phyloP scores from a whole-genome alignment of 768 basidiomycete species.

The Aureoboletus auriporus region DNA sequence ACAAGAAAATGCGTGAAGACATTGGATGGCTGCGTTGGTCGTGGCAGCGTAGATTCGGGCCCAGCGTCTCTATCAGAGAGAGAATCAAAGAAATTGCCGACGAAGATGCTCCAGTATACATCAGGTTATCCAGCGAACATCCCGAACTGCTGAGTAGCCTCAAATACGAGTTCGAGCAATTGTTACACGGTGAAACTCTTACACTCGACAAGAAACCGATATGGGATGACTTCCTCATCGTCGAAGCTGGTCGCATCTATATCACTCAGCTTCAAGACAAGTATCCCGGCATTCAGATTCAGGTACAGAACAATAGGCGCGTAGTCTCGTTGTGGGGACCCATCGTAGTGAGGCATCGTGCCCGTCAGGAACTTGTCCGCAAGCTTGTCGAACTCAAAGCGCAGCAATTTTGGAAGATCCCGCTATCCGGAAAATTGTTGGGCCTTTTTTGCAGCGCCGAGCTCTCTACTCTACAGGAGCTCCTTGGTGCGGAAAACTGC shows the following conservation, averaged over 20 bases:
- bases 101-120: slow-evolving; percentile 21
- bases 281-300: slow-evolving; percentile 41
- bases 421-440: slow-evolving; percentile 43
- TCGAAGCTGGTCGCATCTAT: slow-evolving; percentile 39
- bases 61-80: slow-evolving; percentile 30
- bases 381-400: slow-evolving; percentile 43
- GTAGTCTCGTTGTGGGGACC: slow-evolving; percentile 55
- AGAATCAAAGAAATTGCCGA: slow-evolving; percentile 4
- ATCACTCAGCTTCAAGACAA: slow-evolving; percentile 40
- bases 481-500: slow-evolving; percentile 58
- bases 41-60: slow-evolving; percentile 28
- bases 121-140: slow-evolving; percentile 51
- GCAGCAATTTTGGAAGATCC: slow-evolving; percentile 41
- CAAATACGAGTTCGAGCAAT: slow-evolving; percentile 58
- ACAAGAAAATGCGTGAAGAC: slow-evolving; percentile 39
- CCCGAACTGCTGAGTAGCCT: slow-evolving; percentile 48
- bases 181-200: slow-evolving; percentile 59
- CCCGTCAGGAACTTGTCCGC: slow-evolving; percentile 42
- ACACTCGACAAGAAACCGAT: slow-evolving; percentile 45
- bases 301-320: slow-evolving; percentile 37
- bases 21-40: slow-evolving; percentile 41
- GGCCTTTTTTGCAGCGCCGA: slow-evolving; percentile 45
- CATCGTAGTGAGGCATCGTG: slow-evolving; percentile 35
- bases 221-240: slow-evolving; percentile 65
- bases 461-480: slow-evolving; percentile 41